Base-by-base conservation (phyloP, 768 basidiomycete species). In the Pisolithus marmoratus region DNA sequence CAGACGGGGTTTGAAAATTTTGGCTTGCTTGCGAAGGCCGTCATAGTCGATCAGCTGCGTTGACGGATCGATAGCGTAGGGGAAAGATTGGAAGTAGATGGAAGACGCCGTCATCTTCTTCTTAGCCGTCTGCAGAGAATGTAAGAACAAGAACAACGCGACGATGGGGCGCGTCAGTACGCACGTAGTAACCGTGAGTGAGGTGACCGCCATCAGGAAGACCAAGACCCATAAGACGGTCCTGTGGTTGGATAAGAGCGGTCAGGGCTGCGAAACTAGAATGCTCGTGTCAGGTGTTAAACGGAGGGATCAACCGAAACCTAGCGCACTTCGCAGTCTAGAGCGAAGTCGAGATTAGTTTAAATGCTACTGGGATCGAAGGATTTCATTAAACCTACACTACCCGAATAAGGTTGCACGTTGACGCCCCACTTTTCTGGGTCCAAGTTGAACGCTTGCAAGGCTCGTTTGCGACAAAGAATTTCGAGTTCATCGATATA, bases 81-180 rank as follows among this genome's bases (percentile, higher is more conserved):
- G 95, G 66, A 96, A 78, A 36, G 96, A 96, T 69, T 98, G 94
- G 87, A 98, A 99, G 78, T 98, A 98, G 75, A 99, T 97, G 19
- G 96, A 98, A 22, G 95, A 98, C 34, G 96, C 92, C 31, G 96
- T 97, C 85, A 99, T 98, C 74, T 99, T 98, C 80, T 97, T 96
- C 77, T 98, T 98, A 54, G 93, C 91, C 51, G 93, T 95, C 89
- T 91, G 60, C 17, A 43, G 31, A 40, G 54, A 38, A 46, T 19
- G 40, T 54, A 19, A 54, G 49, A 38, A 38, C n/a, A n/a, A n/a
- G n/a, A n/a, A 23, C 8, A 15, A 26, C 31, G 49, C 42, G 8
- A 31, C 0, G 26, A 8, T 38, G 41, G 34, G 4, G 15, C 12
- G 6, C 20, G 34, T 26, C 15, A 24, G 17, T 23, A 75, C 83